Percentiles rank a stretch among this genome's conserved stretches.
These are phyloP conservation scores for Zalerion maritima DNA, from an alignment of 495 filamentous ascomycete species.

Conservation along the genomic window DNA sequence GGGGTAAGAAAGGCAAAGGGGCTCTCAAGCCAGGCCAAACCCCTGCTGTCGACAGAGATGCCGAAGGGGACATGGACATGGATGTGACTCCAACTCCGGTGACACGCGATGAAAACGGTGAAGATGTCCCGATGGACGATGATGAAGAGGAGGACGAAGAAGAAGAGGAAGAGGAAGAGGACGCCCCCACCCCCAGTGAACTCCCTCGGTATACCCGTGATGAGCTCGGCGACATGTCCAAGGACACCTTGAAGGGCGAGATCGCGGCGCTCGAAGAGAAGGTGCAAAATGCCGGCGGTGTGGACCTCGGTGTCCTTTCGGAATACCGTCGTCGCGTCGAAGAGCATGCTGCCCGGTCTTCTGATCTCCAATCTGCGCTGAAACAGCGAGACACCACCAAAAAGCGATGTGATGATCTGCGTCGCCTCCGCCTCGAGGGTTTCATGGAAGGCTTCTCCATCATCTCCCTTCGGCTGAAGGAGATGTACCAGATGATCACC, in stretches of 20 bases:
- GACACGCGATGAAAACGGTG: conserved; percentile 2
- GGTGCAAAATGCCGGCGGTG: conserved; percentile 71
- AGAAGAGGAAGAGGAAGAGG: conserved; percentile 10
- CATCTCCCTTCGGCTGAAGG: conserved; percentile 91
- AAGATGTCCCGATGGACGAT: conserved; percentile 10
- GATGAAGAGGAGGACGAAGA: conserved; percentile 12
- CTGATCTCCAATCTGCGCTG: conserved; percentile 64
- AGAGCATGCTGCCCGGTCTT: conserved; percentile 68
- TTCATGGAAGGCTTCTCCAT: conserved; percentile 97
- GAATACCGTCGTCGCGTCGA: conserved; percentile 86
- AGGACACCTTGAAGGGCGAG: conserved; percentile 68
- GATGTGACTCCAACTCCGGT: background rate
- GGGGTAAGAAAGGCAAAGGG: conserved; percentile 2
- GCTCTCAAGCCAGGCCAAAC: conserved; percentile 6
- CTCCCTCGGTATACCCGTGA: conserved; percentile 75
- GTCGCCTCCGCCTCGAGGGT: conserved; percentile 75
- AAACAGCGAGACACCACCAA: conserved; percentile 70
- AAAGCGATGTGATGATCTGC: conserved; percentile 77
- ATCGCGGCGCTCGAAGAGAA: conserved; percentile 89
- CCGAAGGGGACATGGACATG: too few relatives aligned
- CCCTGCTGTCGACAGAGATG: conserved; percentile 9
- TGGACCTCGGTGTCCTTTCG: conserved; percentile 80
- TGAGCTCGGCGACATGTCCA: conserved; percentile 85
- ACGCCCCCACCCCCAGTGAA: conserved; percentile 27
- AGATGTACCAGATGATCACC: conserved; percentile 99